Base-by-base conservation (phyloP, 306 rosid species). In the Lathyrus tuberosus region DNA sequence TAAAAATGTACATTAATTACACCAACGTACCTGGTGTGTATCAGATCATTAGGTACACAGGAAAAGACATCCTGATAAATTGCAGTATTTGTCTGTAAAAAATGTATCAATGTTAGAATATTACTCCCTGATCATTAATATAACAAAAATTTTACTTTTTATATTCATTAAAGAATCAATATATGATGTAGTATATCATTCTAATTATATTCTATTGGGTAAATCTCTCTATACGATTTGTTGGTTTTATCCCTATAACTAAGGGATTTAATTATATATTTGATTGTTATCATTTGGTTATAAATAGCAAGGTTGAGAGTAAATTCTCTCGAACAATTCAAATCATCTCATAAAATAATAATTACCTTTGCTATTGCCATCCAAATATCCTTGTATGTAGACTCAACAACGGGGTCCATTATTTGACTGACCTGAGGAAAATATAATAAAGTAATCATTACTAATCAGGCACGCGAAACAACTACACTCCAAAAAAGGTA, bases 321-420 rank as follows among this genome's bases (percentile, higher is more conserved):
- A 35, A 35, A 6, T 33, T 33, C 40, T 35, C 40, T 35, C 1
- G 10, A 35, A 35, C 40, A 35, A 35, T 35, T 35, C 8, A 35
- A 35, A 35, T 7, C 8, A 35, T 35, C 40, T 7, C 10, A 35
- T 35, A 35, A 35, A 35, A 35, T 35, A 33, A 33, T 37, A 35
- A 35, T 38, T 77, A 91, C 99, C 99, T 94, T 94, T 17, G 99
- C 97, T 65, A 89, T 89, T 66, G 87, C 85, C 99, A 89, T 83
- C 99, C 99, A 94, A 33, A 88, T 91, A 65, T 84, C 91, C 82
- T 83, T 94, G 83, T 94, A 94, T 51, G 97, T 88, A 73, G 97
- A 86, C 62, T 87, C 91, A 76, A 75, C 82, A 80, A 86, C 74
- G 16, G 99, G 99, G 78, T 94, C 97, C 64, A 80, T 70, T 79